phyloP scores from a whole-genome alignment of 2,329 filamentous ascomycete genomes.

The Xylaria sp. region DNA sequence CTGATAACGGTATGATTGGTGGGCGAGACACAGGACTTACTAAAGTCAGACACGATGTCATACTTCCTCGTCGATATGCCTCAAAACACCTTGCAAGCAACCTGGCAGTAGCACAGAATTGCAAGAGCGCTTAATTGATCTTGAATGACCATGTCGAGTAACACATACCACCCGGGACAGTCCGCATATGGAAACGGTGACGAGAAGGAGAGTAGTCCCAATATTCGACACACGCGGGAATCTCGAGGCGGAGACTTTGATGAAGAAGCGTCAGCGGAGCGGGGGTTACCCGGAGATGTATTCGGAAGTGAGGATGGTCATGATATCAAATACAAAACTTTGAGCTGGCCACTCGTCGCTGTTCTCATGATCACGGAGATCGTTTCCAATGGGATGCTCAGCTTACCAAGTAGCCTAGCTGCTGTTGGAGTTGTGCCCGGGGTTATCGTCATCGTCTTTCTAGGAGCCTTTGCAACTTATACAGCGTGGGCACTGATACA shows the following conservation, averaged over 20 bases:
- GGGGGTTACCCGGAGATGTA: slow-evolving; percentile 50
- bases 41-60: slow-evolving; percentile 1
- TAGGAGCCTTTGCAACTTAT: slow-evolving; percentile 63
- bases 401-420: slow-evolving; percentile 62
- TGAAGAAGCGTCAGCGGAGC: slow-evolving; percentile 8
- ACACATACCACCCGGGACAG: slow-evolving; percentile 26
- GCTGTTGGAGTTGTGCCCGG: slow-evolving; percentile 64
- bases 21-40: neutral
- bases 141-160: slow-evolving; percentile 27
- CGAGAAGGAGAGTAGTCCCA: neutral
- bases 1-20: neutral
- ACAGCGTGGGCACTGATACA: slow-evolving; percentile 61
- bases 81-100: neutral
- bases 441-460: slow-evolving; percentile 61
- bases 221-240: neutral
- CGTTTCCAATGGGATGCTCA: slow-evolving; percentile 65
- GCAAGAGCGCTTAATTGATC: neutral
- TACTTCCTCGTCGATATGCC: neutral
- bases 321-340: slow-evolving; percentile 64
- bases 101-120: neutral
- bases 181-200: slow-evolving; percentile 20
- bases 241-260: slow-evolving; percentile 13
- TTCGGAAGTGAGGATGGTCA: slow-evolving; percentile 53
- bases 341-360: slow-evolving; percentile 63
- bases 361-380: slow-evolving; percentile 68